Percentiles rank a stretch among this genome's conserved stretches.
Conservation (phyloP, 768 basidiomycete species). For the Rhodotorula diobovata region DNA sequence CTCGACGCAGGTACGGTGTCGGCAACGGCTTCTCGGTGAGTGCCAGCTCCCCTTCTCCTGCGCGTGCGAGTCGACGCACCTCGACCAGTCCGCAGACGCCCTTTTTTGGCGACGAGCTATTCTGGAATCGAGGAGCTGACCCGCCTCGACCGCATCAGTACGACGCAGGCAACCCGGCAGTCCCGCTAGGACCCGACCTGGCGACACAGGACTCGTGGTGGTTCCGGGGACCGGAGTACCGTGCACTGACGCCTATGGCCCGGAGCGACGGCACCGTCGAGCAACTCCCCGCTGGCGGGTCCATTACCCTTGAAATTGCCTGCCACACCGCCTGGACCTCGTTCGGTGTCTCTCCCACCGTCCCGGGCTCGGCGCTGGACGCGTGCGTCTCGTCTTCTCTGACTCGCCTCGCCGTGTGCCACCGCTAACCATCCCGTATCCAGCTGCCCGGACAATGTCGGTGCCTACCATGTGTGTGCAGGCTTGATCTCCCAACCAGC, state of each 20-base stretch:
- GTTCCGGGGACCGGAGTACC: constrained; percentile 32
- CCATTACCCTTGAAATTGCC: constrained; percentile 27
- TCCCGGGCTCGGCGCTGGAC: background rate
- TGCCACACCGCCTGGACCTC: constrained; percentile 1
- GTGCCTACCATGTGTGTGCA: background rate
- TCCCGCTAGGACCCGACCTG: background rate
- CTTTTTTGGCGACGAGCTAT: too few relatives aligned
- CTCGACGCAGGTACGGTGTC: constrained; percentile 23
- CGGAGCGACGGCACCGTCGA: background rate
- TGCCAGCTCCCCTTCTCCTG: too few relatives aligned
- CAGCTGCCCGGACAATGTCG: constrained; percentile 2
- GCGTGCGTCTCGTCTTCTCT: constrained; percentile 2
- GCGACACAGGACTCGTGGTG: constrained; percentile 20
- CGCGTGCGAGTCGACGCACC: too few relatives aligned
- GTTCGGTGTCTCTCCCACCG: constrained; percentile 18
- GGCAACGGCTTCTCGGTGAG: background rate
- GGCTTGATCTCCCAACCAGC: background rate
- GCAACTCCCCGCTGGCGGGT: constrained; percentile 28
- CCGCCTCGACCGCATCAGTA: background rate
- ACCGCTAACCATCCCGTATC: background rate
- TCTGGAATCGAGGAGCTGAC: too few relatives aligned
- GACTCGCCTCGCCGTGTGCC: too few relatives aligned
- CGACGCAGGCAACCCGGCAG: background rate
- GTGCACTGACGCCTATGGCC: background rate
- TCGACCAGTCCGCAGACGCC: too few relatives aligned